Evolutionary conservation across 805 yeast genomes (phyloP).

Genomic region (Helenozyma baotianmanensis): DNA sequence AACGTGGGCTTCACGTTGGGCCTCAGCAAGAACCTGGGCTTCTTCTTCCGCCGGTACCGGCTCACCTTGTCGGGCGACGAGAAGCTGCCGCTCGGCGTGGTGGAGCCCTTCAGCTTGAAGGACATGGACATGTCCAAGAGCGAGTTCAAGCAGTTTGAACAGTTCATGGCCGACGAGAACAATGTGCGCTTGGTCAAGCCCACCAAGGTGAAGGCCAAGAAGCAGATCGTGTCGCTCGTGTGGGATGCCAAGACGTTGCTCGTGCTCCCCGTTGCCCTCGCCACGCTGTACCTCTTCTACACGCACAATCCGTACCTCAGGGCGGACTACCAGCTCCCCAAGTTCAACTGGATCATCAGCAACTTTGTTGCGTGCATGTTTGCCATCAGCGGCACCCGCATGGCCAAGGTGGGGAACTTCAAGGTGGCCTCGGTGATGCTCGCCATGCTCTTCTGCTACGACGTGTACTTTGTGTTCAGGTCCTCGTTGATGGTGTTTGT

Average conservation of each 20-base stretch:
- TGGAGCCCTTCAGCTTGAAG: slow-evolving; percentile 15
- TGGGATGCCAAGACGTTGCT: slow-evolving; percentile 18
- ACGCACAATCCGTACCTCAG: slow-evolving; percentile 11
- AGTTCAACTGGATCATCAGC: slow-evolving; percentile 42
- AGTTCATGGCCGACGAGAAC: slow-evolving; percentile 11
- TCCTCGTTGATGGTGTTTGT: slow-evolving; percentile 60
- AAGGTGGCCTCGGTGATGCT: slow-evolving; percentile 43
- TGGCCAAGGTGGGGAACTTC: slow-evolving; percentile 39
- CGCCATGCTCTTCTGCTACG: slow-evolving; percentile 52
- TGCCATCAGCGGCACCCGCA: slow-evolving; percentile 40
- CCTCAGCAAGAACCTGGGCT: slow-evolving; percentile 16
- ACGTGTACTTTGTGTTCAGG: slow-evolving; percentile 63
- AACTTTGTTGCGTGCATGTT: slow-evolving; percentile 41
- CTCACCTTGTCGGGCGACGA: slow-evolving; percentile 38
- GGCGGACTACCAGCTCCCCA: slow-evolving; percentile 2
- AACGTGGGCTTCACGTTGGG: slow-evolving; percentile 21
- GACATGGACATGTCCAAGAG: slow-evolving; percentile 2
- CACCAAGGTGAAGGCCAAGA: slow-evolving; percentile 26
- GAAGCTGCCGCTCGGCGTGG: slow-evolving; percentile 34
- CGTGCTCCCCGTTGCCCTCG: slow-evolving; percentile 12
- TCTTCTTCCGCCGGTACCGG: slow-evolving; percentile 33
- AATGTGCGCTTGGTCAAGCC: slow-evolving; percentile 13
- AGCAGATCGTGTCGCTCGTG: slow-evolving; percentile 17
- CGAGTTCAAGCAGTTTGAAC: slow-evolving; percentile 6
- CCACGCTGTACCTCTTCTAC: slow-evolving; percentile 13